Conservation (phyloP, 192 early-diverging fungal genomes). For the Podila epigama region DNA sequence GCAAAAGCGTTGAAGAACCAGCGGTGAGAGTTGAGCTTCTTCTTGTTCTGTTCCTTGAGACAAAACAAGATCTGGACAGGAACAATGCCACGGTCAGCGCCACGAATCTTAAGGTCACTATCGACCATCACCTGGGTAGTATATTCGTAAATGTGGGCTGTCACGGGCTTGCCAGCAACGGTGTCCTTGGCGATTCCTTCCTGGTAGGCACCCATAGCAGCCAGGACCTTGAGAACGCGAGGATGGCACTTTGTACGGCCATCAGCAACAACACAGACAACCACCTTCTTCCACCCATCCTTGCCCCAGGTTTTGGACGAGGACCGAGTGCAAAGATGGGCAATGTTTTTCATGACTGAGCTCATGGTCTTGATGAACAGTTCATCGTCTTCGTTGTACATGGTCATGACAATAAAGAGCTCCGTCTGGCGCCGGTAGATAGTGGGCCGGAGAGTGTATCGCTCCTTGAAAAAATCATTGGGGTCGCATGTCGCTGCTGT, state of each 20-base stretch:
- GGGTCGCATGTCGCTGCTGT: slow-evolving; percentile 72
- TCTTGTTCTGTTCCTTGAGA: slow-evolving; percentile 92
- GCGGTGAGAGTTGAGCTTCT: slow-evolving; percentile 94
- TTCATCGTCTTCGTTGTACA: slow-evolving; percentile 74
- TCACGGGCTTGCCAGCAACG: slow-evolving; percentile 74
- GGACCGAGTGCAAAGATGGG: slow-evolving; percentile 78
- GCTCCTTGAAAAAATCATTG: slow-evolving; percentile 56
- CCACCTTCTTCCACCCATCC: slow-evolving; percentile 91
- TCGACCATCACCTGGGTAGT: slow-evolving; percentile 82
- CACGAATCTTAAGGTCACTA: slow-evolving; percentile 66
- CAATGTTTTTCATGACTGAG: slow-evolving; percentile 86
- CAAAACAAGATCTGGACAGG: slow-evolving; percentile 93
- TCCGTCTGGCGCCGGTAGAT: slow-evolving; percentile 57
- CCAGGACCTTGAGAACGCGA: slow-evolving; percentile 80
- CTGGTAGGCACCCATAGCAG: slow-evolving; percentile 81
- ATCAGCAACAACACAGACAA: slow-evolving; percentile 91
- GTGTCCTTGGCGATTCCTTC: slow-evolving; percentile 72
- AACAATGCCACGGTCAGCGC: slow-evolving; percentile 74
- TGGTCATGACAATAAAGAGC: slow-evolving; percentile 69
- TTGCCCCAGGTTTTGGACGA: slow-evolving; percentile 82
- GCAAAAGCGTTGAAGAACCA: slow-evolving; percentile 98
- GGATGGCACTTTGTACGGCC: slow-evolving; percentile 82
- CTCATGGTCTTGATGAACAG: slow-evolving; percentile 86
- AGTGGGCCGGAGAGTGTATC: slow-evolving; percentile 63
- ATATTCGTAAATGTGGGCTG: slow-evolving; percentile 91